Evolutionary conservation across 352 stramenopile species (phyloP), one percentile per base, ranked within the genome.

Genomic region (Paralagenidium karlingii): DNA sequence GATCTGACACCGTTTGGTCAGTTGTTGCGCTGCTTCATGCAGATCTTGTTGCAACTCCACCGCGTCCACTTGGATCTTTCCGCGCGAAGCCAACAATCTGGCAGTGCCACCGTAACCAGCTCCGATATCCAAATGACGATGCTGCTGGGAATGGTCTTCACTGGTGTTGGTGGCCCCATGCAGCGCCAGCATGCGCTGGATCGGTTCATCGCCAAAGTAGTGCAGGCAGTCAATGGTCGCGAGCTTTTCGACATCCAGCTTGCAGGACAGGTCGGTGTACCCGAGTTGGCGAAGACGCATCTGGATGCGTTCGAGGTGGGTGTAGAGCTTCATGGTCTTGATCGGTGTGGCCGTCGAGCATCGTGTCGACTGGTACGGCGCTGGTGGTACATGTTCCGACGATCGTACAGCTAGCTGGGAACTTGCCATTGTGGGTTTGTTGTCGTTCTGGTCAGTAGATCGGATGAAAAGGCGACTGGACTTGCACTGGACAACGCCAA

Each of bases 301-400:
- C 51, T 86, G 59, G 45, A 92, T 82, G 28, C 78, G 75, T 21
- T 88, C 75, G 31, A 92, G 34, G 37, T 85, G 64, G 30, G 61
- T 62, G 51, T 92, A 89, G 13, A 89, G 60, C 64, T 92, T 85
- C 73, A 92, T 89, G 34, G 78, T 85, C 61, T 92, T 92, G 61
- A 92, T 92, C 40, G n/a, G n/a, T n/a, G n/a, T n/a, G n/a, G n/a
- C n/a, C n/a, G n/a, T n/a, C n/a, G n/a, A n/a, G n/a, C n/a, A n/a
- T n/a, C n/a, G n/a, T n/a, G n/a, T n/a, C n/a, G n/a, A n/a, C n/a
- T n/a, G n/a, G n/a, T n/a, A n/a, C n/a, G n/a, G n/a, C n/a, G n/a
- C n/a, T n/a, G n/a, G n/a, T n/a, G n/a, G n/a, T n/a, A n/a, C n/a
- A n/a, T n/a, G n/a, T n/a, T n/a, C n/a, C n/a, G n/a, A n/a, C n/a